phyloP scores from a whole-genome alignment of 2,329 filamentous ascomycete species.

The Ascochyta fabae region DNA sequence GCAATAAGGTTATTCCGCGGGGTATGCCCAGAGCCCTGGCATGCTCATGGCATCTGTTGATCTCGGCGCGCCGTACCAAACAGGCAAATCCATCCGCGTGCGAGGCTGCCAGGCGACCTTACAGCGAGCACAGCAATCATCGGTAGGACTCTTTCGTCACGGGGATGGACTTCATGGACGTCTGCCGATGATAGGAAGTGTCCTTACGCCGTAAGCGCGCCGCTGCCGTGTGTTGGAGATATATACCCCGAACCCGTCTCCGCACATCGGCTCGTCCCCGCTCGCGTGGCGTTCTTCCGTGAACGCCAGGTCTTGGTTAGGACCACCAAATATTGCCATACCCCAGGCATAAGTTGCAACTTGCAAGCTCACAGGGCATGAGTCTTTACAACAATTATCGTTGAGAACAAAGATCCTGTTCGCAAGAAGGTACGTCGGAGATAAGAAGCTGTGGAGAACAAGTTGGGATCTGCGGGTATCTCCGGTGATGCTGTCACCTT shows the following conservation, averaged over 20 bases:
- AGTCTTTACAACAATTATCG: background rate
- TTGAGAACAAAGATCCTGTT: background rate
- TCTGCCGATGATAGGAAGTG: conserved; percentile 5
- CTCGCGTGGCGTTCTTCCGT: conserved; percentile 3
- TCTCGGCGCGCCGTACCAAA: conserved; percentile 6
- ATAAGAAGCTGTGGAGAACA: conserved; percentile 11
- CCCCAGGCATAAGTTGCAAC: background rate
- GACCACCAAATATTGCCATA: background rate
- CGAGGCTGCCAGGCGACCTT: background rate
- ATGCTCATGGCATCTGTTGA: background rate
- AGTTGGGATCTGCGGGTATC: background rate
- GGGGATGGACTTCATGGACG: background rate
- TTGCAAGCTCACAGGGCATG: too few species aligned
- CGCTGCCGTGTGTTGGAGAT: conserved; percentile 4
- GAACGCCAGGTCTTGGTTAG: background rate
- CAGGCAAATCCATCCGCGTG: conserved; percentile 2
- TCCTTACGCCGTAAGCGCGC: conserved; percentile 13
- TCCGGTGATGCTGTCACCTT: background rate
- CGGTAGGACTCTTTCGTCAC: background rate
- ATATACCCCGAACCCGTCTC: conserved; percentile 9
- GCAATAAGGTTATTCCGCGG: conserved; percentile 7
- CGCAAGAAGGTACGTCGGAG: background rate
- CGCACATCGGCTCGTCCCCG: conserved; percentile 11
- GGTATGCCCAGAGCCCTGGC: background rate
- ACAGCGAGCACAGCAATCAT: background rate